Percentiles rank a stretch among this genome's conserved stretches.
These are phyloP conservation scores for Euphorbia peplus DNA, from an alignment of 345 rosid species.

Conservation along the genomic window DNA sequence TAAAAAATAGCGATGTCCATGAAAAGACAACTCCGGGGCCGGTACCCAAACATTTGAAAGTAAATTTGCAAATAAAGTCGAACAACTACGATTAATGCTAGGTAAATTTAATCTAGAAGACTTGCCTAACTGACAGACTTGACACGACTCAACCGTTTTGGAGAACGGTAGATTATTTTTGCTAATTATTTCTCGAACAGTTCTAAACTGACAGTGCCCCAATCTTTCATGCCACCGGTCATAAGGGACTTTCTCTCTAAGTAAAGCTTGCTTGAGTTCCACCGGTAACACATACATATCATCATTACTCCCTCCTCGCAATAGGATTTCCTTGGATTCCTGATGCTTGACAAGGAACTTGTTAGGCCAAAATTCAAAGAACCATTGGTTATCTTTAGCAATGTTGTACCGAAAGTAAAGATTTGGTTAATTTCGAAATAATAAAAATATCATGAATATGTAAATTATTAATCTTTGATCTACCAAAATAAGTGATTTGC, in stretches of 20 bases:
- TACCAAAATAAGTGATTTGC: neutral
- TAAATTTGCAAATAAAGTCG: neutral
- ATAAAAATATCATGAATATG: too few species aligned
- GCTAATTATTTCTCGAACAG: too few species aligned
- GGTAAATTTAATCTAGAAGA: neutral
- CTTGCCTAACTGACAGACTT: neutral
- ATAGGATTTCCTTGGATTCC: too few species aligned
- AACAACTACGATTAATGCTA: neutral
- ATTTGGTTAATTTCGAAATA: too few species aligned
- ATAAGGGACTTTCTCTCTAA: neutral
- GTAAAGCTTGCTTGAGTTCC: neutral
- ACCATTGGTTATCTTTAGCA: too few species aligned
- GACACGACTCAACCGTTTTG: neutral
- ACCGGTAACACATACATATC: neutral
- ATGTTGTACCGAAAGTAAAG: neutral
- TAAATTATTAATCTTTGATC: neutral
- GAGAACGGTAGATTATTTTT: too few species aligned
- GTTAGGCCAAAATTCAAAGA: too few species aligned
- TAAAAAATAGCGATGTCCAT: neutral
- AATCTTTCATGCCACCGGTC: neutral
- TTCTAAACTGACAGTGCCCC: neutral
- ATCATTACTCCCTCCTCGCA: neutral
- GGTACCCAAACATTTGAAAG: neutral
- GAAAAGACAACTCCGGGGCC: neutral
- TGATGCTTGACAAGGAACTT: too few species aligned